These are phyloP conservation scores for Ziziphus jujuba DNA, from an alignment of 306 rosid species.

Conservation along the genomic window DNA sequence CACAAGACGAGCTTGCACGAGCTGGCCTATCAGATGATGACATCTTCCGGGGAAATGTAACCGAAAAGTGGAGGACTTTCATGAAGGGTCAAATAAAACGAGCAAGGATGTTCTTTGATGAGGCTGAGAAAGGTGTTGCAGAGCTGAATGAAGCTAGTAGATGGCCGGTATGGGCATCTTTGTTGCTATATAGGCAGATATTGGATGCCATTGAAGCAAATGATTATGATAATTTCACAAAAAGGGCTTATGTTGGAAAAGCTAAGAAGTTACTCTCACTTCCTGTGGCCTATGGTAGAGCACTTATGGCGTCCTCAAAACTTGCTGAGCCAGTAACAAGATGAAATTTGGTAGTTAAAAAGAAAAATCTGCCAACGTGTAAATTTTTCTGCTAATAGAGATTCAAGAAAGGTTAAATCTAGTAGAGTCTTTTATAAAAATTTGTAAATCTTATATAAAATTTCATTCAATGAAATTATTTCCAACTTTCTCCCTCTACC, in stretches of 20 bases:
- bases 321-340: slow-evolving; percentile 40
- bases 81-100: slow-evolving; percentile 87
- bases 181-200: slow-evolving; percentile 78
- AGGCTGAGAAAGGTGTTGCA: slow-evolving; percentile 84
- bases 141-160: slow-evolving; percentile 81
- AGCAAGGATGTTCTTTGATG: slow-evolving; percentile 89
- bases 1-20: slow-evolving; percentile 80
- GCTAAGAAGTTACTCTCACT: slow-evolving; percentile 65
- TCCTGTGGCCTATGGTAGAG: slow-evolving; percentile 74
- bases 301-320: slow-evolving; percentile 52
- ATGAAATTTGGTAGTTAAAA: slow-evolving; percentile 19
- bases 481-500: no score
- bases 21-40: slow-evolving; percentile 89
- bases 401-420: slow-evolving; percentile 9
- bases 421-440: no score
- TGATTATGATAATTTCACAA: slow-evolving; percentile 86
- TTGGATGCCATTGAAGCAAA: slow-evolving; percentile 92
- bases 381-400: slow-evolving; percentile 20
- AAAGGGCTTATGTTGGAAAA: slow-evolving; percentile 82
- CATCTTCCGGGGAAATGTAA: slow-evolving; percentile 67
- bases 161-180: slow-evolving; percentile 94
- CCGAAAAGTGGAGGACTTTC: slow-evolving; percentile 84
- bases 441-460: no score
- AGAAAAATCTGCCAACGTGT: slow-evolving; percentile 19
- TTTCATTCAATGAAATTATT: no score